phyloP scores from a whole-genome alignment of 371 early-diverging fungal genomes.

The Haplosporangium sp. region DNA sequence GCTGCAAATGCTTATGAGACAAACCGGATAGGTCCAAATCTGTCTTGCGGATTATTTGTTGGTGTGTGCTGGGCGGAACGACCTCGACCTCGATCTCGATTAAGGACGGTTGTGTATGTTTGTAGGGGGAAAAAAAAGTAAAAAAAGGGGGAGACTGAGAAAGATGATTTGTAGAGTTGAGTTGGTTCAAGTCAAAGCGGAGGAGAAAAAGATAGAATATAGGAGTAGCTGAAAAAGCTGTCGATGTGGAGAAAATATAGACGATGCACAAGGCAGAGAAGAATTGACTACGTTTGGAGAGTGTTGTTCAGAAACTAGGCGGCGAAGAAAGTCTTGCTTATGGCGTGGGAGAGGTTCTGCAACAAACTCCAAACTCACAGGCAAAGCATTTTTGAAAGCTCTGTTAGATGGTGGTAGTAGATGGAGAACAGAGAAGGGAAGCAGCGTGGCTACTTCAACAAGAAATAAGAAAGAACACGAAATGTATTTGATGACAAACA shows the following conservation, averaged over 20 bases:
- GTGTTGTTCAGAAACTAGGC: conserved; percentile 50
- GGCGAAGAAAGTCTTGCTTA: conserved; percentile 15
- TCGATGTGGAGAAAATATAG: neutral
- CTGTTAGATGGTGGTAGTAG: conserved; percentile 28
- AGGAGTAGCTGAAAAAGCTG: conserved; percentile 14
- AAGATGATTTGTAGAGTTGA: neutral
- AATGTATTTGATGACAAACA: too few species aligned
- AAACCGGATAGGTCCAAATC: conserved; percentile 28
- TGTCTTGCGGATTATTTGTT: neutral
- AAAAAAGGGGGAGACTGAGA: neutral
- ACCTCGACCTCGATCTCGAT: too few species aligned
- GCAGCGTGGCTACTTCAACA: conserved; percentile 28
- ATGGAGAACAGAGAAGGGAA: conserved; percentile 11
- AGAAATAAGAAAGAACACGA: neutral
- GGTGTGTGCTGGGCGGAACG: neutral
- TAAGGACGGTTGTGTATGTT: too few species aligned
- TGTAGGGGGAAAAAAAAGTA: neutral
- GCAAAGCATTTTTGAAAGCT: conserved; percentile 55
- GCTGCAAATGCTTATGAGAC: neutral
- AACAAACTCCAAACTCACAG: conserved; percentile 55
- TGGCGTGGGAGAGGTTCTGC: conserved; percentile 33
- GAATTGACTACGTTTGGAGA: conserved; percentile 56
- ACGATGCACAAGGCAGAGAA: neutral
- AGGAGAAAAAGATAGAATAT: conserved; percentile 21
- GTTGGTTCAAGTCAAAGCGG: conserved; percentile 7